These are phyloP conservation scores for Puya raimondii DNA, from an alignment of 176 grass and related monocot species.

Conservation along the genomic window DNA sequence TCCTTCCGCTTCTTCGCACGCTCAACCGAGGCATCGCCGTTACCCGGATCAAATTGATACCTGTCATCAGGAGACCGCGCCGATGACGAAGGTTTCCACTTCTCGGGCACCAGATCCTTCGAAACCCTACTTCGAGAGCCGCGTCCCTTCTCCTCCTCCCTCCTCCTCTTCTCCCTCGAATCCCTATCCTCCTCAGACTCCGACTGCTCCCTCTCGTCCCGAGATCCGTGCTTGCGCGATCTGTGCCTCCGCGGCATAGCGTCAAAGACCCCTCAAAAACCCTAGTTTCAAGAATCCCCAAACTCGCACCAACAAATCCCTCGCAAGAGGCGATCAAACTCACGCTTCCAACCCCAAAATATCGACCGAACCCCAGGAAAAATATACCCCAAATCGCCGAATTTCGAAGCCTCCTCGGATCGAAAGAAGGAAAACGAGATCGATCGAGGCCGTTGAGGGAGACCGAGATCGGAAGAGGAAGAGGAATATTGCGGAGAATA, in stretches of 20 bases:
- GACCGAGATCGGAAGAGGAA: not conserved
- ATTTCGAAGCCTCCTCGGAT: not conserved
- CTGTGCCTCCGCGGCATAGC: constrained; percentile 26
- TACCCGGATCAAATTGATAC: not conserved
- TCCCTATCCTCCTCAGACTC: constrained; percentile 20
- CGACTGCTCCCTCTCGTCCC: constrained; percentile 21
- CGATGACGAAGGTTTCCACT: not conserved
- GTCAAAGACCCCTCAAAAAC: constrained; percentile 5
- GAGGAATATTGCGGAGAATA: too few species aligned
- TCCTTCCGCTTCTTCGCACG: not conserved
- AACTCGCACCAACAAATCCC: not conserved
- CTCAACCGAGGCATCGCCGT: not conserved
- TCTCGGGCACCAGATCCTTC: not conserved
- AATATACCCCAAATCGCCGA: constrained; percentile 1
- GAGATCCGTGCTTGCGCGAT: constrained; percentile 10
- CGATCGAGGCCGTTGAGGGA: not conserved
- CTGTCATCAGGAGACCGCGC: not conserved
- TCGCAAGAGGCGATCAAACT: not conserved
- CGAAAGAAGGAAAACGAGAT: not conserved
- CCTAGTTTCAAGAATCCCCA: not conserved
- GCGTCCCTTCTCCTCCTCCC: constrained; percentile 2
- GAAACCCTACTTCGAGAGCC: not conserved
- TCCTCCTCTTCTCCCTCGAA: constrained; percentile 1
- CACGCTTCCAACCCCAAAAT: not conserved
- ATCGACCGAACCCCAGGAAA: not conserved